phyloP scores from a whole-genome alignment of 257 asterid genomes.

The Prunella vulgaris region DNA sequence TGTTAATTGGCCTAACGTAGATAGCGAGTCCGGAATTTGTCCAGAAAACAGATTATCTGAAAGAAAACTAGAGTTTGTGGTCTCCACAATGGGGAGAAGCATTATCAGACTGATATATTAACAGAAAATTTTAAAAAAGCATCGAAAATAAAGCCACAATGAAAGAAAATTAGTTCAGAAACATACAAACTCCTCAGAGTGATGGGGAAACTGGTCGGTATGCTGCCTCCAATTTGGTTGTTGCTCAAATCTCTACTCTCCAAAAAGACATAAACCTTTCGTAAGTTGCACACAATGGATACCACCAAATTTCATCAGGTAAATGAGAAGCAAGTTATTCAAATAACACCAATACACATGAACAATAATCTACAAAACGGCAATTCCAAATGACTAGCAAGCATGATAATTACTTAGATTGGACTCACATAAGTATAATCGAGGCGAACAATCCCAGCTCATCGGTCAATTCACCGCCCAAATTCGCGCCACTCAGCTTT shows the following conservation, averaged over 20 bases:
- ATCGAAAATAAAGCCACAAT: neutral
- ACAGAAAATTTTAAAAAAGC: neutral
- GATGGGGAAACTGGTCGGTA: slow-evolving; percentile 64
- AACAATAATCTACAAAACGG: neutral
- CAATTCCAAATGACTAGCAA: neutral
- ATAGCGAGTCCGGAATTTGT: slow-evolving; percentile 49
- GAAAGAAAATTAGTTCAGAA: slow-evolving; percentile 22
- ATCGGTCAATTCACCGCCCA: slow-evolving; percentile 61
- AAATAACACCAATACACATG: neutral
- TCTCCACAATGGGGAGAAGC: slow-evolving; percentile 17
- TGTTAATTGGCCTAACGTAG: slow-evolving; percentile 51
- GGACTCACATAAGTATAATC: slow-evolving; percentile 58
- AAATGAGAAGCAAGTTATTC: neutral
- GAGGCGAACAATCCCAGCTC: slow-evolving; percentile 66
- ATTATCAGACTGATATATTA: slow-evolving; percentile 18
- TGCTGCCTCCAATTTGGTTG: slow-evolving; percentile 83
- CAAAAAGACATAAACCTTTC: slow-evolving; percentile 13
- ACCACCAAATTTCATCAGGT: neutral
- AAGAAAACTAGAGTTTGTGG: slow-evolving; percentile 42
- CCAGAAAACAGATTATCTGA: slow-evolving; percentile 71
- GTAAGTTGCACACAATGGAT: neutral
- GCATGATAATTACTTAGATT: neutral
- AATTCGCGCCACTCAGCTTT: slow-evolving; percentile 46
- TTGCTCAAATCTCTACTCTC: slow-evolving; percentile 62
- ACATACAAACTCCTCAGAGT: slow-evolving; percentile 72